Conservation (phyloP, 2,329 filamentous ascomycete species). For the Ascochyta clinopodiicola region DNA sequence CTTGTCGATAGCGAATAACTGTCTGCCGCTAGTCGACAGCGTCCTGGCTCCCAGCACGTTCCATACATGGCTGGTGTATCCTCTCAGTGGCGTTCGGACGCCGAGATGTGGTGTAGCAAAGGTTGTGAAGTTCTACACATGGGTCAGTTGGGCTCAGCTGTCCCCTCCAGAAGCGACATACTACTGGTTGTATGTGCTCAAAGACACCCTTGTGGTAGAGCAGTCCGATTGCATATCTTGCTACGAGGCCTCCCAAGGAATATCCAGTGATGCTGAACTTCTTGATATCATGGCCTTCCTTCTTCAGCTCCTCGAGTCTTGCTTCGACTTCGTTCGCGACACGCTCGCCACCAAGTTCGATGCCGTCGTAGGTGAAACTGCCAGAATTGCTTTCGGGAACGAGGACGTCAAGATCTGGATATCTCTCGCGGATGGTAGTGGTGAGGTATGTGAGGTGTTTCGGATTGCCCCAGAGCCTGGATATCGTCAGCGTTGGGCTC, state of each 20-base stretch:
- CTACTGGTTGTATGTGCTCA: constrained; percentile 78
- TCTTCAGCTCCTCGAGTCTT: constrained; percentile 60
- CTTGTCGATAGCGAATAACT: constrained; percentile 84
- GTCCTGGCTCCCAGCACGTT: constrained; percentile 85
- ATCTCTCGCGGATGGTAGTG: constrained; percentile 66
- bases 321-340: constrained; percentile 69
- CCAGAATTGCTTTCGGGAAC: constrained; percentile 76
- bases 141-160: constrained; percentile 16
- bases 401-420: constrained; percentile 71
- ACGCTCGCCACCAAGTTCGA: constrained; percentile 73
- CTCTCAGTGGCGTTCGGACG: constrained; percentile 53
- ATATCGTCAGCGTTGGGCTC: constrained; percentile 19
- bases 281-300: constrained; percentile 71
- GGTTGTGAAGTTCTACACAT: constrained; percentile 81
- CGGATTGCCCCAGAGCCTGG: constrained; percentile 80
- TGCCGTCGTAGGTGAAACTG: constrained; percentile 71
- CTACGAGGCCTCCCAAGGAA: constrained; percentile 84
- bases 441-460: constrained; percentile 73
- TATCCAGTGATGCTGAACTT: constrained; percentile 91
- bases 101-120: constrained; percentile 81
- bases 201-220: constrained; percentile 82
- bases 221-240: constrained; percentile 84
- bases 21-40: constrained; percentile 81
- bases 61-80: constrained; percentile 56
- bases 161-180: constrained; percentile 55